A percentile compares a stretch with the other conserved stretches of the same genome.
Conservation (phyloP, 2,329 filamentous ascomycete species). For the Colletotrichum lindemuthianum region DNA sequence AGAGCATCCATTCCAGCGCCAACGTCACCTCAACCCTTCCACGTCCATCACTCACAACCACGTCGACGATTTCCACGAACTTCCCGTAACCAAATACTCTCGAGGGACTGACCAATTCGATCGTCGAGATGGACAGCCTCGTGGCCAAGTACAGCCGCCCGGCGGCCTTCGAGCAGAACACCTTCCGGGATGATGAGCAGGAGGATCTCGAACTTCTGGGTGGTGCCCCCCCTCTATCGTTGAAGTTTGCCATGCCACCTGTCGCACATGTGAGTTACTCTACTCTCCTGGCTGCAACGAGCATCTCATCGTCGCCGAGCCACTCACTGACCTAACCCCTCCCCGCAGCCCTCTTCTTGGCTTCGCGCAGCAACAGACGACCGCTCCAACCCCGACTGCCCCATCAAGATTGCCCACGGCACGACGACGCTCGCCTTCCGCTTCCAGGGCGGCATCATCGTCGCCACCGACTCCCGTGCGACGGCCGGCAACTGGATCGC, state of each 20-base stretch:
- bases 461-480: conserved; percentile 96
- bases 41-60: conserved; percentile 8
- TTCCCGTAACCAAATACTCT: neutral
- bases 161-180: conserved; percentile 70
- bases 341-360: conserved; percentile 84
- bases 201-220: conserved; percentile 78
- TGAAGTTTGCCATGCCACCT: conserved; percentile 95
- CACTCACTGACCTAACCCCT: conserved; percentile 24
- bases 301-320: no score
- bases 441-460: conserved; percentile 98
- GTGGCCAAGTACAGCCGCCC: conserved; percentile 91
- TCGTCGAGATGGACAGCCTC: conserved; percentile 82
- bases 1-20: conserved; percentile 36
- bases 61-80: conserved; percentile 13
- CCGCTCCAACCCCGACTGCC: conserved; percentile 93
- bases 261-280: conserved; percentile 79
- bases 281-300: neutral
- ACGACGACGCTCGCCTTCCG: conserved; percentile 98
- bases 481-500: conserved; percentile 99
- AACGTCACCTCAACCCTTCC: conserved; percentile 18
- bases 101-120: neutral
- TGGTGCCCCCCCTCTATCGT: conserved; percentile 72
- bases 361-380: conserved; percentile 97
- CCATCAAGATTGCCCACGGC: conserved; percentile 99
- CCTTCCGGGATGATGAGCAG: conserved; percentile 64